Evolutionary conservation across 805 yeast genomes (phyloP), one percentile per base, ranked within the genome.

Genomic region (Sugiyamaella floridensis): DNA sequence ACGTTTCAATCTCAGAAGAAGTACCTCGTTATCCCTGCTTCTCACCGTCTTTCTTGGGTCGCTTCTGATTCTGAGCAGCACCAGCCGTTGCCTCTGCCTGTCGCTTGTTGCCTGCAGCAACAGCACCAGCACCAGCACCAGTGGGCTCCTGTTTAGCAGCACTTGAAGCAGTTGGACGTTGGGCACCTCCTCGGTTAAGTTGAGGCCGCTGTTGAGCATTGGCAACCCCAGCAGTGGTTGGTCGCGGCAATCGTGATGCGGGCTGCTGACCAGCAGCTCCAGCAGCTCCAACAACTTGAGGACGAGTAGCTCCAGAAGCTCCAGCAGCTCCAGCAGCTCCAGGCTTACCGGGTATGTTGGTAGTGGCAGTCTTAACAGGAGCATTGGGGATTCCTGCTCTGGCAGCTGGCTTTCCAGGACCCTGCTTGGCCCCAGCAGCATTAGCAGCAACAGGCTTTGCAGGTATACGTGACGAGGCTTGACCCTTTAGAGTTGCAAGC

Each of bases 1-100:
- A 22, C 26, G 26, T 22, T 22, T 22, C 26, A 22, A 22, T 22
- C 26, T 22, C 6, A 22, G 6, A 6, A 22, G 3, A 22, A 6
- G 6, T 4, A 6, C 26, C 26, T n/a, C n/a, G n/a, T n/a, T 10
- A 41, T n/a, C 4, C n/a, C 22, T 41, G 43, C 43, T 16, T 15
- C n/a, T 43, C 34, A 26, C 32, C 52, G 19, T 44, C 54, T 15
- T 55, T 57, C 29, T 55, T 55, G 9, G 51, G 40, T 46, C 56
- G 45, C 47, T 55, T 55, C 43, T 43, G 58, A 11, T 48, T 57
- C 43, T 55, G 57, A 11, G 45, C 43, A 26, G 45, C 45, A 6
- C 49, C 54, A 1, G 45, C 47, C 32, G 47, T 44, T 5, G 51
- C 37, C 14, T 45, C 37, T n/a, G 52, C 52, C 12, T 51, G 52